Conservation (phyloP, 495 filamentous ascomycete species). For the Bryoglossum gracile region DNA sequence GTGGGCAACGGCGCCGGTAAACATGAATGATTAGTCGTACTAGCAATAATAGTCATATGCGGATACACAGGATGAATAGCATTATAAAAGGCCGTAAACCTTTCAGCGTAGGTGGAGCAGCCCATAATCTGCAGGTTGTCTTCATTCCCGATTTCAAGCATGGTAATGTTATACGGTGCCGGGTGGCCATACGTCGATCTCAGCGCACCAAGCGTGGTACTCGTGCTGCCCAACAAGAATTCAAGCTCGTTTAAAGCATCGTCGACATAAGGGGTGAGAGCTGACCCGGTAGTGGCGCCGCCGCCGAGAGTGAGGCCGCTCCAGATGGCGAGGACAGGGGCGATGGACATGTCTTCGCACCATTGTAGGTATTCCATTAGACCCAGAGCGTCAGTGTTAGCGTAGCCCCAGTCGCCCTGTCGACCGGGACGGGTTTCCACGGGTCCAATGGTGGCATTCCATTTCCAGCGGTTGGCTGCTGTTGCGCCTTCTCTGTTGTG, state of each 20-base stretch:
- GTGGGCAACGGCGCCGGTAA: neutral
- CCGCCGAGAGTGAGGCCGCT: slow-evolving; percentile 42
- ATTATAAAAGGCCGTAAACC: slow-evolving; percentile 42
- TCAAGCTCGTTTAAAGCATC: slow-evolving; percentile 25
- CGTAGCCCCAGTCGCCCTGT: slow-evolving; percentile 43
- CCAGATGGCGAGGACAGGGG: slow-evolving; percentile 43
- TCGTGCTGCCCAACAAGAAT: slow-evolving; percentile 8
- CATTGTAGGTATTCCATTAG: slow-evolving; percentile 48
- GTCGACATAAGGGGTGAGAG: slow-evolving; percentile 21
- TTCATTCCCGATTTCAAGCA: slow-evolving; percentile 41
- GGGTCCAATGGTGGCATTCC: slow-evolving; percentile 49
- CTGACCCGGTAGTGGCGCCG: slow-evolving; percentile 23
- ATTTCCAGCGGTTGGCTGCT: slow-evolving; percentile 39
- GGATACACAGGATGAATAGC: slow-evolving; percentile 43
- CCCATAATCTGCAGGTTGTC: slow-evolving; percentile 37
- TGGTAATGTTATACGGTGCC: slow-evolving; percentile 6
- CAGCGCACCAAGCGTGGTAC: slow-evolving; percentile 9
- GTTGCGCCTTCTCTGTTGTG: slow-evolving; percentile 29
- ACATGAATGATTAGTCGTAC: slow-evolving; percentile 17
- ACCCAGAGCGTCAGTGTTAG: slow-evolving; percentile 43
- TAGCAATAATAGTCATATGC: slow-evolving; percentile 39
- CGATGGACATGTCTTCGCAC: slow-evolving; percentile 46
- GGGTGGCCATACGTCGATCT: slow-evolving; percentile 7
- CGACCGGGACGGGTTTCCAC: slow-evolving; percentile 43
- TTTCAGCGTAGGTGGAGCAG: slow-evolving; percentile 32